Base-by-base conservation (phyloP, 306 rosid species). In the Quercus robur region DNA sequence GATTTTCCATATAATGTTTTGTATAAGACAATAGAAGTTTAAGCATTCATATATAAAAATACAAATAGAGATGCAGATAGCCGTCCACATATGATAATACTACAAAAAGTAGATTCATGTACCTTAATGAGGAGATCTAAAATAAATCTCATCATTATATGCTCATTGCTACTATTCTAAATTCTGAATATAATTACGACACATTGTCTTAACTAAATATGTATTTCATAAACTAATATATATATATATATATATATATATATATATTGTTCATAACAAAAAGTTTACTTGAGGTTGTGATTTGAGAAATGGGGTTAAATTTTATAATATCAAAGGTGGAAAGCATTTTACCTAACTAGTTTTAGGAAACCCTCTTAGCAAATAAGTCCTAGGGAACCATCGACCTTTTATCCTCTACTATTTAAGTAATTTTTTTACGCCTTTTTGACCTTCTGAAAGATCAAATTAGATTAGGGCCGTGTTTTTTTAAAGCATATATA, bases 371-470 rank as follows among this genome's bases (percentile, higher is more conserved):
- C 71, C 51, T n/a, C 35, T 19, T 6, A 6, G 7, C 23, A 33
- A 33, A 33, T 31, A 33, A 18, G 49, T 57, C 23, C 49, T 13
- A 66, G 3, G 52, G 5, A 17, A 33, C 72, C 72, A 12, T 68
- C 20, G 33, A 54, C 25, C 19, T 71, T 74, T 23, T 23, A 54
- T 6, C 9, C n/a, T 20, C 26, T 49, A 44, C 54, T 49, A 23
- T 15, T 71, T 44, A 52, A 21, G 33, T 59, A 4, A 41, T 25
- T 11, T 11, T 11, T 49, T 49, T 74, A 26, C 11, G 67, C 23
- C 75, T 63, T 71, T 79, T 56, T 79, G 81, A 77, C 80, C 82
- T 79, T 85, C 74, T 73, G 86, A 79, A 78, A 77, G 72, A 82
- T 55, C 51, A 59, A 70, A 14, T 23, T 6, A n/a, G 2, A 11